Evolutionary conservation across 2,329 filamentous ascomycete genomes (phyloP), one percentile per base, ranked within the genome.

Genomic region (Diaporthe vexans): DNA sequence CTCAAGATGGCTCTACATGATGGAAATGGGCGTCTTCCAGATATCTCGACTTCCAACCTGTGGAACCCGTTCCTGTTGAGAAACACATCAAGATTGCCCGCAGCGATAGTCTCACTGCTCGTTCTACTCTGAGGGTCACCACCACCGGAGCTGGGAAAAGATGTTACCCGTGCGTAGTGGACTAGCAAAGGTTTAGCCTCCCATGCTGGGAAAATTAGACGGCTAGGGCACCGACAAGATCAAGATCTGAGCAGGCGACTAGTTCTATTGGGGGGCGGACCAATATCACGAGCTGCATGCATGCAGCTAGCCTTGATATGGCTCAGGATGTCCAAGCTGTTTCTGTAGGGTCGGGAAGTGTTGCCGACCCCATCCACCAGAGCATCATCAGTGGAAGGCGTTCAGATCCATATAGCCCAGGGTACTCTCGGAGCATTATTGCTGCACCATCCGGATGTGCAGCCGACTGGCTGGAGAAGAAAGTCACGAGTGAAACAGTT

Each of bases 391-490:
- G 29, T 4, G 46, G 29, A 67, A 46, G 29, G 43, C 29, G 43
- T 26, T 67, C 61, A 51, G 17, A 33, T 4, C 26, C 29, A 33
- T 17, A 19, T 21, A 21, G 21, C 21, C 21, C 29, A 37, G 1
- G 35, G 1, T 26, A 8, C 29, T 6, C 35, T 52, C 29, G 46
- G 46, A 40, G 46, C 21, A 52, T 67, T 52, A 3, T 52, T 33
- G 46, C n/a, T 5, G n/a, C n/a, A 51, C 21, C 46, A 51, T 24
- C 17, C 43, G 15, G 63, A n/a, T 52, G 21, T 3, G 46, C 48
- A 67, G 46, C 46, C 63, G 63, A 67, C 63, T 52, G 63, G 63
- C 13, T 33, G 33, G 46, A 67, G 29, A 19, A 52, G 63, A 40
- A 24, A 24, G 46, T 52, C 46, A 67, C 46, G 40, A 13, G 46